Conservation (phyloP, 2,329 filamentous ascomycete species). For the Fusarium napiforme region DNA sequence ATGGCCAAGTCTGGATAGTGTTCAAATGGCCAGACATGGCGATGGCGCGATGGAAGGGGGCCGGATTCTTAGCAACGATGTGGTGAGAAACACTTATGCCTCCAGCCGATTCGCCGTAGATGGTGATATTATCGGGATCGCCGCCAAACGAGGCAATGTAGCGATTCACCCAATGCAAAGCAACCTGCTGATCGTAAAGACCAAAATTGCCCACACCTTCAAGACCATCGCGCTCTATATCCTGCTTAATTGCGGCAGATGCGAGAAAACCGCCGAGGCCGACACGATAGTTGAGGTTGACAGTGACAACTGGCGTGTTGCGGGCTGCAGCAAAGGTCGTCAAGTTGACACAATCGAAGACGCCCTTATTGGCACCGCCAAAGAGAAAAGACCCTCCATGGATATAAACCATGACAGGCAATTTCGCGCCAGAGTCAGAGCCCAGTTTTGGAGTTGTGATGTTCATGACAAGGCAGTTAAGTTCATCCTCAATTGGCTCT, state of each 20-base stretch:
- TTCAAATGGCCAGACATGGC: not conserved
- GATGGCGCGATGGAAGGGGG: constrained; percentile 2
- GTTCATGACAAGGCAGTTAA: constrained; percentile 29
- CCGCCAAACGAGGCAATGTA: not conserved
- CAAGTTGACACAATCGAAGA: constrained; percentile 1
- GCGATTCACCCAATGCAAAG: not conserved
- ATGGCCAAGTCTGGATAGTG: not conserved
- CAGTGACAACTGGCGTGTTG: not conserved
- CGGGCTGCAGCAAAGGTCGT: not conserved
- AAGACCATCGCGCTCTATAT: not conserved
- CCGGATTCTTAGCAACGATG: not conserved
- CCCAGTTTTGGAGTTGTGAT: constrained; percentile 1
- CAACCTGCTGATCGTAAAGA: constrained; percentile 4
- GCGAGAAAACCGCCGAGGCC: constrained; percentile 5
- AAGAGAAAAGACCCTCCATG: constrained; percentile 28
- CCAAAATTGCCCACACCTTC: not conserved
- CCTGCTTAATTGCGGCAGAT: not conserved
- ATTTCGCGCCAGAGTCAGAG: not conserved
- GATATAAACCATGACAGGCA: constrained; percentile 28
- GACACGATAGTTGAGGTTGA: constrained; percentile 7
- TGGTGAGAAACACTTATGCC: constrained; percentile 2
- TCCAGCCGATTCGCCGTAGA: constrained; percentile 1
- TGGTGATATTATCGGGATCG: not conserved
- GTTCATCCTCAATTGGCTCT: constrained; percentile 16
- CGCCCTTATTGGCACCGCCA: constrained; percentile 12